phyloP scores from a whole-genome alignment of 768 basidiomycete genomes.

The Rhodotorula taiwanensis region DNA sequence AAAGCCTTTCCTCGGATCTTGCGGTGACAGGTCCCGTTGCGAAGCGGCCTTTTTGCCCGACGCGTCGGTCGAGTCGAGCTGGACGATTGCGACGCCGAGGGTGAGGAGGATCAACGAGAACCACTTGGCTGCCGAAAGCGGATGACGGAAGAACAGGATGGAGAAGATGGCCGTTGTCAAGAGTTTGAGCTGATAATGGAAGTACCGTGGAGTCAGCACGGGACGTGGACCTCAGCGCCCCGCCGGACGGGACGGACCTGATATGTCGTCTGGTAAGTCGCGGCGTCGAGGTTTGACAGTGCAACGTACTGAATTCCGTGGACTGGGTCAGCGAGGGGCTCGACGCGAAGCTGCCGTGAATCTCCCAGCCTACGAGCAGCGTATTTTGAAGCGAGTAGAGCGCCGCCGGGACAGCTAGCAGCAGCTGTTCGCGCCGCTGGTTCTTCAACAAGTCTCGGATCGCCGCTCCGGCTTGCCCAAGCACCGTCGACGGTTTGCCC shows the following conservation, averaged over 20 bases:
- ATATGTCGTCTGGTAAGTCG: conserved; percentile 97
- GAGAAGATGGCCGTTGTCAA: conserved; percentile 40
- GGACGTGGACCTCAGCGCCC: too few relatives aligned
- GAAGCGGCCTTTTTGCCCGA: background rate
- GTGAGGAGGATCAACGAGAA: conserved; percentile 74
- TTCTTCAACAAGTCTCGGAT: conserved; percentile 1
- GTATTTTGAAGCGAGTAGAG: conserved; percentile 58
- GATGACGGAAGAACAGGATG: conserved; percentile 34
- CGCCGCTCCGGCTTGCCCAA: background rate
- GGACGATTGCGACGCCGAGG: conserved; percentile 54
- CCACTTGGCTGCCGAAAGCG: conserved; percentile 67
- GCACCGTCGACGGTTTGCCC: background rate
- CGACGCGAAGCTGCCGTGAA: too few relatives aligned
- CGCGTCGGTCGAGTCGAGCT: conserved; percentile 59
- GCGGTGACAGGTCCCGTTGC: background rate
- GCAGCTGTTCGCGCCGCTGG: conserved; percentile 46
- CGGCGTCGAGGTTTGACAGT: conserved; percentile 79
- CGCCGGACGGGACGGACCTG: conserved; percentile 48
- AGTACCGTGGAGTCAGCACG: too few relatives aligned
- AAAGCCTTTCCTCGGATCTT: conserved; percentile 67
- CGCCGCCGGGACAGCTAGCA: conserved; percentile 86
- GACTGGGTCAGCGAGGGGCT: too few relatives aligned
- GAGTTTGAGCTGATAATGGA: conserved; percentile 56
- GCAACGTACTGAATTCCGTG: conserved; percentile 94
- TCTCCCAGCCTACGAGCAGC: conserved; percentile 40